Evolutionary conservation across 129 eudicot species (phyloP).

Genomic region (Calendula officinalis): DNA sequence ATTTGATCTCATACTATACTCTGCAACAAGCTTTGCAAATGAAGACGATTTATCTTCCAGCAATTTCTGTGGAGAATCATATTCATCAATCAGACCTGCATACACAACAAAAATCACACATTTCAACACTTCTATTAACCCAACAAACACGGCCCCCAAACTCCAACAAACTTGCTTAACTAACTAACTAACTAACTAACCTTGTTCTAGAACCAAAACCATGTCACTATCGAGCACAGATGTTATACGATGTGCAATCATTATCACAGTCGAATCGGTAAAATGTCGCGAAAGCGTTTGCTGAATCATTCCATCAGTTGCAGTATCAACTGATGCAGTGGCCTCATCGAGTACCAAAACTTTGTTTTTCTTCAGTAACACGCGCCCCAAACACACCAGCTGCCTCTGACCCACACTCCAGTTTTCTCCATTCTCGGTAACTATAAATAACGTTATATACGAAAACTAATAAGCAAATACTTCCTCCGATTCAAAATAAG

Average conservation of each 20-base stretch:
- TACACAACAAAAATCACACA: not conserved
- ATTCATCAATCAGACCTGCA: conserved; percentile 73
- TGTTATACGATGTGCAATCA: conserved; percentile 82
- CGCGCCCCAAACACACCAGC: conserved; percentile 69
- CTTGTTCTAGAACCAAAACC: conserved; percentile 67
- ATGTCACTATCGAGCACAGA: conserved; percentile 80
- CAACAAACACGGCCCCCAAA: not conserved
- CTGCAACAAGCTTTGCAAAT: conserved; percentile 86
- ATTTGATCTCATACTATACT: conserved; percentile 67
- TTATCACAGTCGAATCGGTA: conserved; percentile 64
- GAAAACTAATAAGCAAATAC: not conserved
- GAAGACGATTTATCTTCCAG: conserved; percentile 59
- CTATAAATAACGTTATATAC: conserved; percentile 14
- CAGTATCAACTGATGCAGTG: conserved; percentile 91
- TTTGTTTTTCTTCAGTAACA: conserved; percentile 69
- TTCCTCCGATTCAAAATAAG: not conserved
- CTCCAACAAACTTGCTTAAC: not conserved
- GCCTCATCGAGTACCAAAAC: conserved; percentile 84
- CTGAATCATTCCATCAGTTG: conserved; percentile 85
- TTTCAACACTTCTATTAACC: not conserved
- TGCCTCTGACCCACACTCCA: conserved; percentile 90
- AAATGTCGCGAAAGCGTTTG: conserved; percentile 64
- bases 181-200: conserved; percentile 55
- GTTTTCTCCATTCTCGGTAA: conserved; percentile 61
- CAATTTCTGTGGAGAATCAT: conserved; percentile 59